Conservation (phyloP, 768 basidiomycete genomes). For the Rhodotorula sphaerocarpa region DNA sequence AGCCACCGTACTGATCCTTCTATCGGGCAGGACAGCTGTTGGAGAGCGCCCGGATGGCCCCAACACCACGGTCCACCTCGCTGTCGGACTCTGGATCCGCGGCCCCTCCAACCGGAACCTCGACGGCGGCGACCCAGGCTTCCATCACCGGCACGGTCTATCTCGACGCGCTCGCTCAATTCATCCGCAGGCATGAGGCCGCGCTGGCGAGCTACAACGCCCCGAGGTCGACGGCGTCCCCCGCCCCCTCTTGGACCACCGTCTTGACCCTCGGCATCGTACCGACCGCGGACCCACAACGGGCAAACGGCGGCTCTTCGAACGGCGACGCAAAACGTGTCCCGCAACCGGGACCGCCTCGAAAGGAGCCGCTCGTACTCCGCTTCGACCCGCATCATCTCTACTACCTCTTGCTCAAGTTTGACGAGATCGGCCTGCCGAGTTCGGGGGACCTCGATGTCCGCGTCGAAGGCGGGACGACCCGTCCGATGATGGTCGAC, state of each 20-base stretch:
- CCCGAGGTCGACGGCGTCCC: background rate
- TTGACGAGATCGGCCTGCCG: constrained; percentile 67
- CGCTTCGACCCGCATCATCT: constrained; percentile 70
- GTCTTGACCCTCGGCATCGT: constrained; percentile 33
- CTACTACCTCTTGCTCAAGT: constrained; percentile 76
- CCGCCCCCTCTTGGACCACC: constrained; percentile 27
- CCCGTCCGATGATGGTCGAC: constrained; percentile 62
- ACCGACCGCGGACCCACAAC: constrained; percentile 5
- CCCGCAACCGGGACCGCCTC: background rate
- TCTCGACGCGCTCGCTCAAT: constrained; percentile 59
- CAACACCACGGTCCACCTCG: too few species aligned
- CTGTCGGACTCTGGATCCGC: too few species aligned
- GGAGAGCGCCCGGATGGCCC: too few species aligned
- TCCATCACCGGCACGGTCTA: constrained; percentile 49
- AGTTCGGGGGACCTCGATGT: constrained; percentile 73
- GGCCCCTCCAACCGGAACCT: too few species aligned
- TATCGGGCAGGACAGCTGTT: too few species aligned
- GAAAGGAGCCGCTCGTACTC: constrained; percentile 52
- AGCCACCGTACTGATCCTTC: too few species aligned
- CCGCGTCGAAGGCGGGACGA: constrained; percentile 59
- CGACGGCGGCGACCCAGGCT: background rate
- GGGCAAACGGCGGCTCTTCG: too few species aligned
- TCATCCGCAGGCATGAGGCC: constrained; percentile 64
- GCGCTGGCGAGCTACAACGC: constrained; percentile 54
- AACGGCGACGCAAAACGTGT: too few species aligned